phyloP scores from a whole-genome alignment of 2,329 filamentous ascomycete species.

The Exophiala spinifera region DNA sequence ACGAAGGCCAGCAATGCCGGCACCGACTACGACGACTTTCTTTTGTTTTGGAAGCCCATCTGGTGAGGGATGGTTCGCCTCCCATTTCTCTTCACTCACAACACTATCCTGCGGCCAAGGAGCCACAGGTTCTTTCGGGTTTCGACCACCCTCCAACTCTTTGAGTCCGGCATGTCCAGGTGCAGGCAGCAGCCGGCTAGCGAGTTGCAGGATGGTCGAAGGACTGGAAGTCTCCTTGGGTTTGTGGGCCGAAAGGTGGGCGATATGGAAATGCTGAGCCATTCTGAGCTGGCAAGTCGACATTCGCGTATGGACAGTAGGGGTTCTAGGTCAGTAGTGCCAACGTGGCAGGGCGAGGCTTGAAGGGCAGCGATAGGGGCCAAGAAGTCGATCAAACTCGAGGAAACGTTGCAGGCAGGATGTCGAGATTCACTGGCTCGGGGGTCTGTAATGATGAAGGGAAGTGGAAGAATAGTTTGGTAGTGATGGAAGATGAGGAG shows the following conservation, averaged over 20 bases:
- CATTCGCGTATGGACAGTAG: slow-evolving; percentile 27
- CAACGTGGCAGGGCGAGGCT: slow-evolving; percentile 2
- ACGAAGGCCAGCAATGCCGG: slow-evolving; percentile 37
- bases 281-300: slow-evolving; percentile 35
- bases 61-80: slow-evolving; percentile 4
- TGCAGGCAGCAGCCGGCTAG: slow-evolving; percentile 22
- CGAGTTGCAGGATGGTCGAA: slow-evolving; percentile 28
- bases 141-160: slow-evolving; percentile 28
- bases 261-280: slow-evolving; percentile 32
- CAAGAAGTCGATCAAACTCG: background rate
- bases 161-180: slow-evolving; percentile 13
- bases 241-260: slow-evolving; percentile 26
- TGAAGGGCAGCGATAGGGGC: background rate
- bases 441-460: background rate
- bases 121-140: slow-evolving; percentile 22
- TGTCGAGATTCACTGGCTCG: background rate
- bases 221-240: slow-evolving; percentile 30
- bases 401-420: background rate
- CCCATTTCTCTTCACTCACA: slow-evolving; percentile 25
- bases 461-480: slow-evolving; percentile 3
- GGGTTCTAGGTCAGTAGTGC: slow-evolving; percentile 1
- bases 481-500: slow-evolving; percentile 5
- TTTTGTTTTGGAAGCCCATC: slow-evolving; percentile 18
- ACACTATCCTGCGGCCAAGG: slow-evolving; percentile 14
- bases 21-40: slow-evolving; percentile 37